Evolutionary conservation across 352 stramenopile species (phyloP).

Genomic region (Lagenidium giganteum): DNA sequence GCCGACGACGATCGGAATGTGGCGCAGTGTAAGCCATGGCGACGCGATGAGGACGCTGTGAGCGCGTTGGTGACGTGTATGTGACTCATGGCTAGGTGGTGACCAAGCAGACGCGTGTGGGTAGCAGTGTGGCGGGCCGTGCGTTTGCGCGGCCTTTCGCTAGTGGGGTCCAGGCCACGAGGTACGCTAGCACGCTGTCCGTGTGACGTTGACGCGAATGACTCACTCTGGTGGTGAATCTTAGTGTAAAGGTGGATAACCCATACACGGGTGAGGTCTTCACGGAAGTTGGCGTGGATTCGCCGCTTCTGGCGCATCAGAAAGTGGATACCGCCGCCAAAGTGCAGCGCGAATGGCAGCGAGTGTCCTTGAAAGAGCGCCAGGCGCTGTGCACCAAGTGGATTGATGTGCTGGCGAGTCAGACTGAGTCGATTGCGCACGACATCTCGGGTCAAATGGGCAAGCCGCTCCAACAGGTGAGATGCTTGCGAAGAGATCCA

Average conservation of each 20-base stretch:
- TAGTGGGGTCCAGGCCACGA: no score
- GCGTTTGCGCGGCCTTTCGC: not conserved
- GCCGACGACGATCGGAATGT: no score
- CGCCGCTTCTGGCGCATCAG: conserved; percentile 36
- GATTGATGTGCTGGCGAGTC: conserved; percentile 47
- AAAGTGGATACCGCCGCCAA: conserved; percentile 54
- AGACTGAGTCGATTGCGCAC: conserved; percentile 49
- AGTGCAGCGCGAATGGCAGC: conserved; percentile 56
- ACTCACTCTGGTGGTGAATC: conserved; percentile 3
- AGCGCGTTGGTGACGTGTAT: no score
- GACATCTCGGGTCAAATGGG: conserved; percentile 85
- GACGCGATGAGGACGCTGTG: no score
- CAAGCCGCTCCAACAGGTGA: conserved; percentile 77
- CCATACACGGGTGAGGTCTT: conserved; percentile 69
- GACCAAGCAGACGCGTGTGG: no score
- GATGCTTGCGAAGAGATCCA: no score
- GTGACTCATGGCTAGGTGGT: no score
- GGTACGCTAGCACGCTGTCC: no score
- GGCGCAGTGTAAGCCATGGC: no score
- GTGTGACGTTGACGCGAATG: no score
- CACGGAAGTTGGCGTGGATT: conserved; percentile 56
- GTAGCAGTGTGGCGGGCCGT: conserved; percentile 1
- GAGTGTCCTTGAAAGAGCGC: conserved; percentile 46
- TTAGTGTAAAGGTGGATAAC: conserved; percentile 65
- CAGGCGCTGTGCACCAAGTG: conserved; percentile 61